Base-by-base conservation (phyloP, 1,139 yeast species). In the Pichia inconspicua region DNA sequence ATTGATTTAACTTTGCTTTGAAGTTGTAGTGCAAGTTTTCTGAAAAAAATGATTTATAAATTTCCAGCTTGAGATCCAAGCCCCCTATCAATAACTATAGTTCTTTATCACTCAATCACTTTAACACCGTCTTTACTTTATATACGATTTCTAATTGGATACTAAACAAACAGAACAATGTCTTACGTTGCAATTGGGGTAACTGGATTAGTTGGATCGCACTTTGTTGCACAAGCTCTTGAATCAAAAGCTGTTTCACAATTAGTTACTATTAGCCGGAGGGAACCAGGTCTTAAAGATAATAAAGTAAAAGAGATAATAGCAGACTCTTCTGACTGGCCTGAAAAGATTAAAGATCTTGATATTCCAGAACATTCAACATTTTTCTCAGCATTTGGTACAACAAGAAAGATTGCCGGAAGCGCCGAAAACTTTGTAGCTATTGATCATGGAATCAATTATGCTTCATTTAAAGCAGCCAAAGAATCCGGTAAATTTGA, bases 391-490 rank as follows among this genome's bases (percentile, higher is more conserved):
- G 78, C 81, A 0, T 74, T 87, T 57, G 95, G 89, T n/a, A 84
- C 95, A 15, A 86, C 95, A 1, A 71, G 75, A 46, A 81, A 76
- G 1, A 72, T 67, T 17, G 95, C 89, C 4, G 92, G 92, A n/a
- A 70, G 82, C 1, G 69, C 79, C 4, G 84, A 75, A 28, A 74
- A 78, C 25, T 89, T 85, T 65, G 72, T 73, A 54, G 70, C 72
- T 55, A 80, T 86, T 53, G 96, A 87, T 59, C 76, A 80, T 57
- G 94, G 84, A 43, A 67, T 80, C 54, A 86, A 84, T 59, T 65
- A 75, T 40, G 77, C 71, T 32, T 66, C 82, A 40, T 92, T 94
- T 6, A 73, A 77, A 58, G 82, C 81, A 7, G 95, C 95, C 0
- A 82, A 78, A 60, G 77, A 69, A 5, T 73, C 75, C 1, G 90